Conservation (phyloP, 108 stramenopile species). For the Skeletonema grethae region DNA sequence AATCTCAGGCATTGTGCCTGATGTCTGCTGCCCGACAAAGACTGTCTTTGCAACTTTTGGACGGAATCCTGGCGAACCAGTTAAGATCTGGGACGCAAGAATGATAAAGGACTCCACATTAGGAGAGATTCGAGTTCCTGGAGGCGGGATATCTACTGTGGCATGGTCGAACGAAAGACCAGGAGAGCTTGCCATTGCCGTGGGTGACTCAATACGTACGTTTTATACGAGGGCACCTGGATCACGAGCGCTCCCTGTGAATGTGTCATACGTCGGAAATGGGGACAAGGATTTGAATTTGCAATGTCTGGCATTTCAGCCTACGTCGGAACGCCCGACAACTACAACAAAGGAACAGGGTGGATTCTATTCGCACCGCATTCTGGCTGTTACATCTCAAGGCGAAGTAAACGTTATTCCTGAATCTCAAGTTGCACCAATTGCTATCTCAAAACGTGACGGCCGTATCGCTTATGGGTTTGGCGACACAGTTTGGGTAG, state of each 20-base stretch:
- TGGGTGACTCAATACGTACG: conserved; percentile 54
- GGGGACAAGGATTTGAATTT: conserved; percentile 7
- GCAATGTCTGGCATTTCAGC: conserved; percentile 40
- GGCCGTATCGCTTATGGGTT: conserved; percentile 64
- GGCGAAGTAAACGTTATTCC: conserved; percentile 52
- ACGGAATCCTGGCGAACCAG: conserved; percentile 54
- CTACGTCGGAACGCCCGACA: conserved; percentile 6
- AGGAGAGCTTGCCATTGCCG: conserved; percentile 54
- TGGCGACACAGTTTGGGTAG: conserved; percentile 58
- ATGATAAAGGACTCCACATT: conserved; percentile 58
- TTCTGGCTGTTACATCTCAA: conserved; percentile 57
- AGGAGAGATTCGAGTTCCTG: conserved; percentile 55
- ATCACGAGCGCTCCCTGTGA: conserved; percentile 53
- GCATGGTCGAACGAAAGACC: conserved; percentile 50
- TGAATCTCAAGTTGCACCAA: conserved; percentile 52
- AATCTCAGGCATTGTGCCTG: conserved; percentile 74
- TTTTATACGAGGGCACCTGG: conserved; percentile 64
- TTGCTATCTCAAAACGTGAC: conserved; percentile 76
- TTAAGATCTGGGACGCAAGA: conserved; percentile 77
- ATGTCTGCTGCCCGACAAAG: conserved; percentile 42
- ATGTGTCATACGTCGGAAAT: conserved; percentile 29
- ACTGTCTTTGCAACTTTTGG: conserved; percentile 61
- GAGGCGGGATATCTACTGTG: conserved; percentile 50
- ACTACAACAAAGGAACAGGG: conserved; percentile 8
- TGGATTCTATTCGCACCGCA: conserved; percentile 44